A percentile compares a stretch with the other conserved stretches of the same genome.
phyloP scores from a whole-genome alignment of 2,329 filamentous ascomycete genomes.

The Arthrocladium fulminans region DNA sequence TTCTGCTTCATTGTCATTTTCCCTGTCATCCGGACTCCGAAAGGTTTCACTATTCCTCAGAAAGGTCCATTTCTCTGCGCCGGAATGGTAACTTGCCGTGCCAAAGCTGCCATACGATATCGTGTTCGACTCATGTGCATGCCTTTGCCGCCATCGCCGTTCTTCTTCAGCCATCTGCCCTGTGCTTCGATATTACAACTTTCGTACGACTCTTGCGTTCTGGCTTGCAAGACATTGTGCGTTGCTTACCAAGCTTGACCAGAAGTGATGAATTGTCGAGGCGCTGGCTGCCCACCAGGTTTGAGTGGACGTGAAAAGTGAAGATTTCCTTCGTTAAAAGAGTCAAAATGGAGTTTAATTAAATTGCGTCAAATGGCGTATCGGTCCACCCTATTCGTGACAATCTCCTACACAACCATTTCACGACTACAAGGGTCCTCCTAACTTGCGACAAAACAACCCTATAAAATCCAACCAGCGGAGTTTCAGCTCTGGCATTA shows the following conservation, averaged over 20 bases:
- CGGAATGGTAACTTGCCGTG: constrained; percentile 16
- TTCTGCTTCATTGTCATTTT: background rate
- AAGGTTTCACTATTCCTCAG: background rate
- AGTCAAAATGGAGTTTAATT: no score
- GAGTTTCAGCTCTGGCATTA: no score
- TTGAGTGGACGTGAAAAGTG: no score
- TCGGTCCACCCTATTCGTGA: no score
- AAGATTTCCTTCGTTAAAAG: no score
- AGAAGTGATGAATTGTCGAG: background rate
- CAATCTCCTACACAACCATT: no score
- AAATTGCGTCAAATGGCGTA: no score
- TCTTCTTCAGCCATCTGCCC: constrained; percentile 16
- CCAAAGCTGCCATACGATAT: constrained; percentile 20
- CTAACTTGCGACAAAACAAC: no score
- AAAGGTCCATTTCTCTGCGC: constrained; percentile 15
- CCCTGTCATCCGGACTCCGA: background rate
- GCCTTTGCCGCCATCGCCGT: constrained; percentile 10
- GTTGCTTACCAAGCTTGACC: background rate
- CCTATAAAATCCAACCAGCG: no score
- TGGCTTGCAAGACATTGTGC: background rate
- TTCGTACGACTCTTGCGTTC: background rate
- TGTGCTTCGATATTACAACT: background rate
- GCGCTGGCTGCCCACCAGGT: background rate
- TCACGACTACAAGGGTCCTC: no score
- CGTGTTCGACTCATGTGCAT: constrained; percentile 17